phyloP scores from a whole-genome alignment of 768 basidiomycete genomes.

The Suillus paluster region DNA sequence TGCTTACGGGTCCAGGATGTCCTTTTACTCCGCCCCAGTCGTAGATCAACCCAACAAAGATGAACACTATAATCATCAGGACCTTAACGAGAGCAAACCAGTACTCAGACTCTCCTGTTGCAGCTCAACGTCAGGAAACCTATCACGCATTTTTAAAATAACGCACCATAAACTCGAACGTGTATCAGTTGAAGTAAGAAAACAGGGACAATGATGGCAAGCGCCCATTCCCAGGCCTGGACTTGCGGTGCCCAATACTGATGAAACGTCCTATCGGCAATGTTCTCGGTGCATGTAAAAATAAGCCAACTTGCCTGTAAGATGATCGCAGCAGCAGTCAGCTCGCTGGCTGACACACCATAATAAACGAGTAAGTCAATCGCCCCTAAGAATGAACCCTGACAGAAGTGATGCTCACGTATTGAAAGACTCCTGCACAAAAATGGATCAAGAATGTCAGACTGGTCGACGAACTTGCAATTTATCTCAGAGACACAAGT shows the following conservation, averaged over 20 bases:
- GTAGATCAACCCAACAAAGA: slow-evolving; percentile 63
- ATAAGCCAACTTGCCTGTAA: slow-evolving; percentile 38
- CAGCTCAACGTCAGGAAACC: slow-evolving; percentile 5
- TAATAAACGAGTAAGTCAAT: slow-evolving; percentile 20
- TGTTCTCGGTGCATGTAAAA: neutral
- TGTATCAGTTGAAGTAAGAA: slow-evolving; percentile 59
- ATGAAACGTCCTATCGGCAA: neutral
- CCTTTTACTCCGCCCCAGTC: slow-evolving; percentile 64
- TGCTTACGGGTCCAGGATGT: slow-evolving; percentile 59
- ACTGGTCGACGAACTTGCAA: slow-evolving; percentile 2
- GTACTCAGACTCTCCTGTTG: slow-evolving; percentile 60
- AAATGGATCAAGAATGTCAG: neutral
- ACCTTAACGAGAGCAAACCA: slow-evolving; percentile 72
- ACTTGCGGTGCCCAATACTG: slow-evolving; percentile 52
- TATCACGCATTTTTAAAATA: neutral
- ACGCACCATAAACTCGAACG: slow-evolving; percentile 57
- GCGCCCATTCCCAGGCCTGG: slow-evolving; percentile 58
- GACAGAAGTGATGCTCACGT: slow-evolving; percentile 30
- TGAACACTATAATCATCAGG: slow-evolving; percentile 62
- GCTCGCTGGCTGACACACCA: slow-evolving; percentile 50
- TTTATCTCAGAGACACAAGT: slow-evolving; percentile 8
- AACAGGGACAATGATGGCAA: slow-evolving; percentile 56
- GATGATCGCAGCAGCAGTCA: slow-evolving; percentile 61
- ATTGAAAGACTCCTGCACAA: slow-evolving; percentile 41
- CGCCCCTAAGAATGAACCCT: neutral